These are phyloP conservation scores for Penicillium riverlandense DNA, from an alignment of 495 filamentous ascomycete species.

Conservation along the genomic window DNA sequence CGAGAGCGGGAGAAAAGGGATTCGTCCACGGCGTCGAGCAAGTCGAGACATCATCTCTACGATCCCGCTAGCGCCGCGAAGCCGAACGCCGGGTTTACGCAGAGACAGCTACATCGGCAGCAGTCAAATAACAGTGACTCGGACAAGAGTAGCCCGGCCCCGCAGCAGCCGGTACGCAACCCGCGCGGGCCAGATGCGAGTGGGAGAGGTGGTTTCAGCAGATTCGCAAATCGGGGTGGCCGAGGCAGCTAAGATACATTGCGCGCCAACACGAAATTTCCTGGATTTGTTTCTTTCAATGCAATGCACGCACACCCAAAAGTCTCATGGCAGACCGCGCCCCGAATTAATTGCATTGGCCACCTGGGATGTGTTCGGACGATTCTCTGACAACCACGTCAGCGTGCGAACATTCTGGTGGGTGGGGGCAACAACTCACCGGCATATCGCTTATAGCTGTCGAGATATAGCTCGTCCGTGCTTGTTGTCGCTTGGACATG, in stretches of 20 bases:
- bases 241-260: constrained; percentile 23
- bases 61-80: constrained; percentile 66
- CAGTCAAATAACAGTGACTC: constrained; percentile 27
- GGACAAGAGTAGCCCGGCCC: constrained; percentile 33
- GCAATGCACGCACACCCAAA: too few species aligned
- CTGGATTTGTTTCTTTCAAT: too few species aligned
- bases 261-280: not conserved
- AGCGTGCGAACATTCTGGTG: constrained; percentile 3
- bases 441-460: constrained; percentile 63
- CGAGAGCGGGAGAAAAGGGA: constrained; percentile 34
- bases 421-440: constrained; percentile 31
- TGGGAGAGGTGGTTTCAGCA: constrained; percentile 63
- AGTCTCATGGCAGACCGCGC: constrained; percentile 38
- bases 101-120: constrained; percentile 38
- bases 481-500: constrained; percentile 75
- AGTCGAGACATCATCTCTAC: constrained; percentile 50
- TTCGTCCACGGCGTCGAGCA: constrained; percentile 36
- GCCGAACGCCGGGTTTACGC: constrained; percentile 45
- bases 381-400: constrained; percentile 40
- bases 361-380: constrained; percentile 52
- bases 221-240: constrained; percentile 46
- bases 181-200: constrained; percentile 71
- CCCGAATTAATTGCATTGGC: constrained; percentile 54
- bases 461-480: constrained; percentile 62
- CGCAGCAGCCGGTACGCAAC: constrained; percentile 53